These are phyloP conservation scores for Monilinia laxa DNA, from an alignment of 2,329 filamentous ascomycete species.

Conservation along the genomic window DNA sequence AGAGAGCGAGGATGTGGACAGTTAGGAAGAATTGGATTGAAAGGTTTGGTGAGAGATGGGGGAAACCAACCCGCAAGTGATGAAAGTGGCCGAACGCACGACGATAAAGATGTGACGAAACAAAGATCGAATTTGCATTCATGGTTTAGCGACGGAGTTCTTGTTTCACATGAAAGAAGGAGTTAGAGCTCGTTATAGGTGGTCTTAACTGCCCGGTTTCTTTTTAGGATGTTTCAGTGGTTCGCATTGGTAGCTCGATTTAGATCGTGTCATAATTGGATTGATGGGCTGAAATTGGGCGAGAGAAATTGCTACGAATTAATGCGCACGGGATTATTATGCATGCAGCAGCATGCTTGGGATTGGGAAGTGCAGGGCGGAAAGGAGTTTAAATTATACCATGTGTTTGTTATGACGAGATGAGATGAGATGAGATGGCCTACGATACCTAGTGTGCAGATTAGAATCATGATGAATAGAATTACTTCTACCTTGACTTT, in stretches of 20 bases:
- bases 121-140: neutral
- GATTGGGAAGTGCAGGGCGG: neutral
- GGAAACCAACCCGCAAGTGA: neutral
- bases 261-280: neutral
- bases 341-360: neutral
- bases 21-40: constrained; percentile 84
- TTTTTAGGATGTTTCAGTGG: neutral
- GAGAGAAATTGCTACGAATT: neutral
- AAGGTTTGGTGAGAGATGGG: constrained; percentile 50
- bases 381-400: constrained; percentile 1
- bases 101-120: no score
- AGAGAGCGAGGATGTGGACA: constrained; percentile 91
- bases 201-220: neutral
- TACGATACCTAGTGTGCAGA: neutral
- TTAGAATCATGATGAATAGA: neutral
- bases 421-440: constrained; percentile 1
- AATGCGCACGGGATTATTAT: neutral
- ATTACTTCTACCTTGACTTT: no score
- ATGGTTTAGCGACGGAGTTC: neutral
- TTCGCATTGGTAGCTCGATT: neutral
- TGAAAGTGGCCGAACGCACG: no score
- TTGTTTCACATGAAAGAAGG: neutral
- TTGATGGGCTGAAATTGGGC: neutral
- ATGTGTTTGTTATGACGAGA: neutral
- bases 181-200: no score